Percentiles rank a stretch among this genome's conserved stretches.
Evolutionary conservation across 1,284 basidiomycete genomes (phyloP).

Genomic region (Marasmius oreades): DNA sequence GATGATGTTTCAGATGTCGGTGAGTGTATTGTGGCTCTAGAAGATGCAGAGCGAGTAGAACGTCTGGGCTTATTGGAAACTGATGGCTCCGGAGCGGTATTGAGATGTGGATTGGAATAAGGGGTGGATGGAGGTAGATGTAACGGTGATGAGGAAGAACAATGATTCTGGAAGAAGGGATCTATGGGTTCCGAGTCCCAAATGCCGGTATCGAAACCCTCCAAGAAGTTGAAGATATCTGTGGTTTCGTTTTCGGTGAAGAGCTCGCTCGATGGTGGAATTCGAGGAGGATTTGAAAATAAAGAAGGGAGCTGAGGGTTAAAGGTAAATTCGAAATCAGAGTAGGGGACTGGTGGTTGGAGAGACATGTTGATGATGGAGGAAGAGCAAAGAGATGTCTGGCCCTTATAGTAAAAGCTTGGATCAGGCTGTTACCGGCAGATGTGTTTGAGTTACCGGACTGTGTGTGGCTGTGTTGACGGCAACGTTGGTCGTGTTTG

Average conservation of each 20-base stretch:
- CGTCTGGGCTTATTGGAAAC: slow-evolving; percentile 29
- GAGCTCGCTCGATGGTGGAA: slow-evolving; percentile 69
- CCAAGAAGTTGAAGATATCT: slow-evolving; percentile 72
- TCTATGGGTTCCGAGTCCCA: slow-evolving; percentile 49
- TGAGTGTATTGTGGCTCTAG: slow-evolving; percentile 23
- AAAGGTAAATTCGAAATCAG: slow-evolving; percentile 64
- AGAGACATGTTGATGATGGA: slow-evolving; percentile 12
- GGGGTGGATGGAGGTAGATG: slow-evolving; percentile 26
- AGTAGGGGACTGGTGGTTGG: slow-evolving; percentile 48
- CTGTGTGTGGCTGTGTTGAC: slow-evolving; percentile 8
- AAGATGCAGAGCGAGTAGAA: slow-evolving; percentile 21
- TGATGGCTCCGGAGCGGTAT: slow-evolving; percentile 39
- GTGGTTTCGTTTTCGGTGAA: slow-evolving; percentile 71
- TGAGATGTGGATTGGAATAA: slow-evolving; percentile 44
- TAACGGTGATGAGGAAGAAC: slow-evolving; percentile 21
- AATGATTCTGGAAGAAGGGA: slow-evolving; percentile 15
- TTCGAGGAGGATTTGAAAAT: slow-evolving; percentile 54
- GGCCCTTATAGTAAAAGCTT: background rate
- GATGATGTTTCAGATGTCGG: slow-evolving; percentile 4
- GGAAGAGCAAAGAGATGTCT: background rate
- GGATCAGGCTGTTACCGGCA: background rate
- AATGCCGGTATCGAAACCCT: slow-evolving; percentile 67
- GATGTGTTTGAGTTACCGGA: slow-evolving; percentile 7
- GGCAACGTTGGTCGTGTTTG: slow-evolving; percentile 11
- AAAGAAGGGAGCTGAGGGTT: slow-evolving; percentile 50